Conservation (phyloP, 495 filamentous ascomycete species). For the Penicillium paxilli region DNA sequence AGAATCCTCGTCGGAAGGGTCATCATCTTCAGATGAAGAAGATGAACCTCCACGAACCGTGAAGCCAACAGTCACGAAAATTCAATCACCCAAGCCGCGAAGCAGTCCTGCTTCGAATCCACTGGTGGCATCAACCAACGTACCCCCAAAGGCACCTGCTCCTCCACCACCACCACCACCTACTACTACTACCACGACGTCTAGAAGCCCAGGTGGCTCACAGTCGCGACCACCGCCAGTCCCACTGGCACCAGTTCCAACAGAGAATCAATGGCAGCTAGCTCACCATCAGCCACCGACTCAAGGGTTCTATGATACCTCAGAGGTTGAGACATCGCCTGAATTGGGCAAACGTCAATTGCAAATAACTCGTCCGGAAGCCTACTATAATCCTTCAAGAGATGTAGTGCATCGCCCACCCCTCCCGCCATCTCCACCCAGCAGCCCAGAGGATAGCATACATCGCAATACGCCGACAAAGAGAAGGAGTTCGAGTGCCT, state of each 20-base stretch:
- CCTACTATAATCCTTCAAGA: conserved; percentile 26
- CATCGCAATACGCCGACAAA: conserved; percentile 24
- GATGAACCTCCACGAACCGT: conserved; percentile 8
- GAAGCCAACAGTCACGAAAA: conserved; percentile 14
- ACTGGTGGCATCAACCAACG: conserved; percentile 12
- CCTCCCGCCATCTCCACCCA: conserved; percentile 39
- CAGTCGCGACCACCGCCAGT: conserved; percentile 21
- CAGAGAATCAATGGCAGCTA: conserved; percentile 26
- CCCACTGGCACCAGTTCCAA: conserved; percentile 23
- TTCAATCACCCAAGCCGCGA: conserved; percentile 24
- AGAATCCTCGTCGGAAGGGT: too few relatives aligned
- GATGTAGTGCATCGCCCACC: conserved; percentile 26
- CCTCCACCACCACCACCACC: too few relatives aligned
- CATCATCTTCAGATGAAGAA: not conserved
- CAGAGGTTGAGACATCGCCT: conserved; percentile 9
- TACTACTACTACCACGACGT: too few relatives aligned
- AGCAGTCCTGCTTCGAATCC: conserved; percentile 15
- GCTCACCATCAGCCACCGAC: conserved; percentile 19
- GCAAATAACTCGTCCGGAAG: conserved; percentile 27
- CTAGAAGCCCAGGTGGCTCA: conserved; percentile 18
- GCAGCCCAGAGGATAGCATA: conserved; percentile 37
- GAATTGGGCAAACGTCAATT: conserved; percentile 11
- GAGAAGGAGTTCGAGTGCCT: conserved; percentile 26
- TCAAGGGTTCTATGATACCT: conserved; percentile 15
- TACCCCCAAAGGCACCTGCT: conserved; percentile 7